Evolutionary conservation across 768 basidiomycete species (phyloP).

Genomic region (Brasilioporus rufonigricans): DNA sequence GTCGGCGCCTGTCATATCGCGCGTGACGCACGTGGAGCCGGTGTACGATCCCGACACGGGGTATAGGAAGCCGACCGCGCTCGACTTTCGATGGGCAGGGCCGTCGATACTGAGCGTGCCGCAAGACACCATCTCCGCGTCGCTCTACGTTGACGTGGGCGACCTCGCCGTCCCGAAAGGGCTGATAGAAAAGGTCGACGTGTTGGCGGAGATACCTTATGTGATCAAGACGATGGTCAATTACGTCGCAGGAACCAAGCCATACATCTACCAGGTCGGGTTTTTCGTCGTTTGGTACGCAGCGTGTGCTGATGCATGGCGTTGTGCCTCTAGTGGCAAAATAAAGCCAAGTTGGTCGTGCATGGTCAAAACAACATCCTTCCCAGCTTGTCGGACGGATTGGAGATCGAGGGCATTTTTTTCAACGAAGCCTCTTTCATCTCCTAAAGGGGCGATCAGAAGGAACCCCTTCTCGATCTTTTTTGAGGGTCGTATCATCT

Average conservation of each 20-base stretch:
- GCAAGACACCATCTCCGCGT: slow-evolving; percentile 55
- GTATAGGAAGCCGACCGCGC: slow-evolving; percentile 67
- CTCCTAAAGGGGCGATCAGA: slow-evolving; percentile 38
- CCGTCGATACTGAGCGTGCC: slow-evolving; percentile 55
- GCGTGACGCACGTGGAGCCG: slow-evolving; percentile 60
- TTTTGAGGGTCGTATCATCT: background rate
- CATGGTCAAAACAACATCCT: slow-evolving; percentile 41
- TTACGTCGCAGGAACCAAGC: slow-evolving; percentile 91
- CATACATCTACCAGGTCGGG: slow-evolving; percentile 88
- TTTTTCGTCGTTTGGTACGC: slow-evolving; percentile 1
- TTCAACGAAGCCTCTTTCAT: slow-evolving; percentile 94
- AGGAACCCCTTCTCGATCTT: too few relatives aligned
- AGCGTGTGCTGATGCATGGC: background rate
- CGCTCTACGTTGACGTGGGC: slow-evolving; percentile 57
- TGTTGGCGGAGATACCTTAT: slow-evolving; percentile 92
- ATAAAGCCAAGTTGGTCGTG: slow-evolving; percentile 50
- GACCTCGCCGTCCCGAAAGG: slow-evolving; percentile 59
- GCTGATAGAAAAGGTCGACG: slow-evolving; percentile 89
- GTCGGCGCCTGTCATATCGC: slow-evolving; percentile 55
- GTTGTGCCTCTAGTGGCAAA: slow-evolving; percentile 47
- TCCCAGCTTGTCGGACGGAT: slow-evolving; percentile 38
- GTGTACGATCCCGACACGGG: slow-evolving; percentile 75
- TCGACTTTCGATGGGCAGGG: slow-evolving; percentile 79
- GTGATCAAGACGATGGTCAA: slow-evolving; percentile 90
- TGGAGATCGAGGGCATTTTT: slow-evolving; percentile 61